A percentile compares a stretch with the other conserved stretches of the same genome.
Conservation (phyloP, 2,329 filamentous ascomycete species). For the Calonectria leucothoes region DNA sequence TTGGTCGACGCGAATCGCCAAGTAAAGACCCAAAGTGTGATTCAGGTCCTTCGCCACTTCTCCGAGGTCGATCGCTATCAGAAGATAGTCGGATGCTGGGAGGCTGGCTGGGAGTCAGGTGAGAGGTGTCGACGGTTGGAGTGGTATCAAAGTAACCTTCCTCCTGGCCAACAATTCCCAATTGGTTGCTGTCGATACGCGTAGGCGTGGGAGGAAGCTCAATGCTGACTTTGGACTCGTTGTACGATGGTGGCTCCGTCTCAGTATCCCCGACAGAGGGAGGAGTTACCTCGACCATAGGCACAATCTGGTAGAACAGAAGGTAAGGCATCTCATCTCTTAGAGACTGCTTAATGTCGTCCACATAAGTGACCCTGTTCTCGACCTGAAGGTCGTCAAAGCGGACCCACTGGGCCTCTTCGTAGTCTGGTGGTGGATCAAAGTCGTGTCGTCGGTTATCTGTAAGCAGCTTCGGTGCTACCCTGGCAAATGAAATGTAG, state of each 20-base stretch:
- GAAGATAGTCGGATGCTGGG: slow-evolving; percentile 67
- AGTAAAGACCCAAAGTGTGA: slow-evolving; percentile 47
- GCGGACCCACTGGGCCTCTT: slow-evolving; percentile 84
- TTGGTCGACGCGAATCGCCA: slow-evolving; percentile 60
- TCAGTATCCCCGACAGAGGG: slow-evolving; percentile 60
- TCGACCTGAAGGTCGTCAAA: slow-evolving; percentile 86
- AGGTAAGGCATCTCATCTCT: slow-evolving; percentile 93
- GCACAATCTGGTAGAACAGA: slow-evolving; percentile 94
- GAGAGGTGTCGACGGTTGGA: slow-evolving; percentile 33
- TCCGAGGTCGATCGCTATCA: slow-evolving; percentile 63
- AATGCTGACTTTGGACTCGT: slow-evolving; percentile 60
- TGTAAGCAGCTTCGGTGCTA: slow-evolving; percentile 71
- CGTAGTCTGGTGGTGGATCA: slow-evolving; percentile 73
- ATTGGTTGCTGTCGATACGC: slow-evolving; percentile 25
- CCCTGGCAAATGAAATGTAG: slow-evolving; percentile 87
- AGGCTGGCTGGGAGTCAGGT: slow-evolving; percentile 48
- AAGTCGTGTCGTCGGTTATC: slow-evolving; percentile 67
- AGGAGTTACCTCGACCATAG: slow-evolving; percentile 77
- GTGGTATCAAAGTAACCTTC: slow-evolving; percentile 43
- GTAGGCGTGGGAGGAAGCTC: slow-evolving; percentile 45
- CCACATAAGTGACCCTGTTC: slow-evolving; percentile 78
- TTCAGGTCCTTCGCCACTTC: slow-evolving; percentile 53
- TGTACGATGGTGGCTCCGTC: slow-evolving; percentile 69
- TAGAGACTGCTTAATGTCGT: slow-evolving; percentile 81
- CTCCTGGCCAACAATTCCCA: slow-evolving; percentile 30